Base-by-base conservation (phyloP, 1,284 basidiomycete genomes). In the Ustilago sp. region DNA sequence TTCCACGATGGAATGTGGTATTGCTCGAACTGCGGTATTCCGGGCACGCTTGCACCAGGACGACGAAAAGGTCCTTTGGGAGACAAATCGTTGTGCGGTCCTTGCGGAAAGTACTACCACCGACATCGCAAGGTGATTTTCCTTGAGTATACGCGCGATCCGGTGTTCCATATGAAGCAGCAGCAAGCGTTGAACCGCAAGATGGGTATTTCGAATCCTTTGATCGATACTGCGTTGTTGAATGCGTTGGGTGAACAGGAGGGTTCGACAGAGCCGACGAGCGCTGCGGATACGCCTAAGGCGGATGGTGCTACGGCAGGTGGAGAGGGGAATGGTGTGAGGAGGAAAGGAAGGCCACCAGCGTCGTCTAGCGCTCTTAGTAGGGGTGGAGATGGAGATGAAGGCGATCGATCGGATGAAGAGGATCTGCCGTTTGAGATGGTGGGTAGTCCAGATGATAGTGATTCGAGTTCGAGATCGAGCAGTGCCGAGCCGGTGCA, bases 31-130 rank as follows among this genome's bases (percentile, higher is more conserved):
- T 86, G 84, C 58, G 84, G 84, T 51, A 69, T 84, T 15, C 83
- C 84, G 4, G 84, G 79, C 19, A 68, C 68, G 47, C 63, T 86
- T 0, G 79, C 74, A 38, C 62, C 81, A 12, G 78, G 77, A 35
- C 77, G 60, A 63, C 73, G 84, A 77, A 95, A 95, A 85, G 94
- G 94, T 2, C 94, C 93, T 3, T 87, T 94, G 64, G 94, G 95
- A 31, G 92, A 94, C 83, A 94, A 95, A 87, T 93, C 91, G 23
- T 91, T 97, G 83, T 98, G 95, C 87, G 93, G 93, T 47, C 90
- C 91, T 35, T 98, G 95, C 87, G 94, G 95, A 92, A 88, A 85
- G 92, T 89, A 53, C 56, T 85, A 75, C 58, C 83, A 84, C 71
- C 80, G 82, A 19, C 81, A 83, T 58, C 79, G 84, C 31, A 80